Percentiles rank a stretch among this genome's conserved stretches.
phyloP scores from a whole-genome alignment of 192 early-diverging fungal species.

The Lobosporangium transversale region DNA sequence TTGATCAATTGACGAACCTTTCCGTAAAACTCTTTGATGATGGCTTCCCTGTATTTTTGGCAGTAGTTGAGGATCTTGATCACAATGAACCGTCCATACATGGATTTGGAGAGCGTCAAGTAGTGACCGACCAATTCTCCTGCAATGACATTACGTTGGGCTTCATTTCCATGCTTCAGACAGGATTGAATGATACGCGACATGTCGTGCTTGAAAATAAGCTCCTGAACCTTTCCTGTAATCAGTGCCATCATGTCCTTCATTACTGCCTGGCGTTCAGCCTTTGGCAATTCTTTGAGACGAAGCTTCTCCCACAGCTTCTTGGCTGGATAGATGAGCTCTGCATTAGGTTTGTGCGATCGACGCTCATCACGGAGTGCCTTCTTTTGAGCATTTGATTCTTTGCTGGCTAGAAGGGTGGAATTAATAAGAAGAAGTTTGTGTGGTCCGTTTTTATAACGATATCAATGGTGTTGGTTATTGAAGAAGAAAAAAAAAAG shows the following conservation, averaged over 20 bases:
- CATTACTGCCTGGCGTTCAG: slow-evolving; percentile 74
- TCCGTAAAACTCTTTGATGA: slow-evolving; percentile 84
- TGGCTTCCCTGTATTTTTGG: slow-evolving; percentile 69
- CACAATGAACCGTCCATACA: slow-evolving; percentile 92
- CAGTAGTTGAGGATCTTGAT: slow-evolving; percentile 88
- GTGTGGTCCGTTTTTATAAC: too few relatives aligned
- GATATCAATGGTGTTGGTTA: too few relatives aligned
- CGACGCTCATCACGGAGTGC: slow-evolving; percentile 67
- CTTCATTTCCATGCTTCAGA: slow-evolving; percentile 86
- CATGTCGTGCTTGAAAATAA: slow-evolving; percentile 96
- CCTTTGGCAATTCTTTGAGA: slow-evolving; percentile 71
- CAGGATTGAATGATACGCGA: slow-evolving; percentile 91
- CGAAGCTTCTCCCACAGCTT: slow-evolving; percentile 89
- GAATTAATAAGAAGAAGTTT: neutral
- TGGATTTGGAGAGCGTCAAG: slow-evolving; percentile 74
- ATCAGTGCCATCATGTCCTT: slow-evolving; percentile 84
- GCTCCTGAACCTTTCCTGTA: slow-evolving; percentile 82
- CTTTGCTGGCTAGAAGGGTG: slow-evolving; percentile 48
- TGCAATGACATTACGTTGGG: slow-evolving; percentile 83
- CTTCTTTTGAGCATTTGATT: slow-evolving; percentile 67
- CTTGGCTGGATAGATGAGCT: slow-evolving; percentile 78
- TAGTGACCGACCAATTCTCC: slow-evolving; percentile 83
- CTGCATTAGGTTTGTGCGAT: slow-evolving; percentile 70
- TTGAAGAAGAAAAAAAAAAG: neutral
- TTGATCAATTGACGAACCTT: slow-evolving; percentile 85